Base-by-base conservation (phyloP, 2,329 filamentous ascomycete species). In the Colletotrichum sp. region DNA sequence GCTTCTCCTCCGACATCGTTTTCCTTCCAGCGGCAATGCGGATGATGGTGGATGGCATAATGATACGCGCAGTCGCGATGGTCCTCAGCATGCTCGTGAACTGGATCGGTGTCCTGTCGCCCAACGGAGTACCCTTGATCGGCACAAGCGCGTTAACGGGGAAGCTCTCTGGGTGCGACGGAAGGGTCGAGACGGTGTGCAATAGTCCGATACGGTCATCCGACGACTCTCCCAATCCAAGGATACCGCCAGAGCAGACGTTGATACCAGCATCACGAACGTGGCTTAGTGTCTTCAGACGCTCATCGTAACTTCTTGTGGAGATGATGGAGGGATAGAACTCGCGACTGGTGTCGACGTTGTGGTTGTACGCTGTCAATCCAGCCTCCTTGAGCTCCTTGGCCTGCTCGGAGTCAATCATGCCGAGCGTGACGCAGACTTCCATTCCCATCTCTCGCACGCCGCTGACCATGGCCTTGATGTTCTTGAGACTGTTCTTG, bases 351-450 rank as follows among this genome's bases (percentile, higher is more conserved):
- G 96, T 98, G 85, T 98, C 96, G 78, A 98, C 90, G 83, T 98
- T 98, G 89, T 98, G 96, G 86, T 98, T 98, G 86, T 98, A 98
- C 1, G 96, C 96, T 18, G 96, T 98, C 80, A 98, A 86, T 0
- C 96, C 96, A 0, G 95, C 96, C 3, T 92, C 92, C 82, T 95
- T 96, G 78, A 98, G 90, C 86, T 97, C 94, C 81, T 91, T 91
- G 32, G 96, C 96, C 87, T 98, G 95, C 78, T 89, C 88, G 7
- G 88, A 90, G 84, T 98, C 95, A 80, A 98, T 95, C 96, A 98
- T 98, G 79, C 96, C 96, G 24, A 98, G 90, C 2, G 96, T 98
- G n/a, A 98, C 96, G 83, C 96, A 98, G 9, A 93, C 93, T 84
- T 98, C 96, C 94, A 98, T 96, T 64, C 93, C 94, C 90, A 98